Percentiles rank a stretch among this genome's conserved stretches.
These are phyloP conservation scores for Sistotremastrum niveocremeum DNA, from an alignment of 768 basidiomycete genomes.

Conservation along the genomic window DNA sequence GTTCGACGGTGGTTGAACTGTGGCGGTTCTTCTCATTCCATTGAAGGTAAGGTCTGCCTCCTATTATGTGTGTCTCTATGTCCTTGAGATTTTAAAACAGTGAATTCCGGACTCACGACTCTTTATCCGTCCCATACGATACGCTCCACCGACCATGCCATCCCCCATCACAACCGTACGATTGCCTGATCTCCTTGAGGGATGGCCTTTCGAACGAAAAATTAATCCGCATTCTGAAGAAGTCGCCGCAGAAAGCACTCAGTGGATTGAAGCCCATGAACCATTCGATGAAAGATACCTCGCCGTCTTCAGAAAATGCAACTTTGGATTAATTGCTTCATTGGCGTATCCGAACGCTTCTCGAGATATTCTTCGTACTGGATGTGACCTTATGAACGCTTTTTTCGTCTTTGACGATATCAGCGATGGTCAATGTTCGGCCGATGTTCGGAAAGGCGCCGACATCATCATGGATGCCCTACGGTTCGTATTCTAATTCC, in stretches of 20 bases:
- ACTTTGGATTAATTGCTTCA: constrained; percentile 28
- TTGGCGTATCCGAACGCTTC: constrained; percentile 21
- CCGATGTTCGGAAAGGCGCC: constrained; percentile 18
- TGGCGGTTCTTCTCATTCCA: too few species aligned
- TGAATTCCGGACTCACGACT: too few species aligned
- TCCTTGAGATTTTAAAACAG: too few species aligned
- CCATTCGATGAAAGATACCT: constrained; percentile 23
- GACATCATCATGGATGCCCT: constrained; percentile 28
- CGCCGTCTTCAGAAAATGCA: constrained; percentile 26
- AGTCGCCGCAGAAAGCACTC: constrained; percentile 21
- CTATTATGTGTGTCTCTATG: too few species aligned
- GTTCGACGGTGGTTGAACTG: too few species aligned
- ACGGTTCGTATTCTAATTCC: too few species aligned
- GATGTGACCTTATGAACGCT: constrained; percentile 38
- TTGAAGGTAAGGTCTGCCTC: too few species aligned
- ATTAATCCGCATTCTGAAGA: constrained; percentile 25
- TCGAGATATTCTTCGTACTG: constrained; percentile 19
- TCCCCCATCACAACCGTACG: constrained; percentile 5
- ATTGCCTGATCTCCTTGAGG: constrained; percentile 26
- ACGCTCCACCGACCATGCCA: not conserved
- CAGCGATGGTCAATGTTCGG: constrained; percentile 26
- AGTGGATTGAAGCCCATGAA: constrained; percentile 25
- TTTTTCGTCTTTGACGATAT: constrained; percentile 39
- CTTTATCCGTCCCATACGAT: too few species aligned
- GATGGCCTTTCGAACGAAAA: constrained; percentile 31